phyloP scores from a whole-genome alignment of 169 alveolate genomes.

The Cryptosporidium ryanae region DNA sequence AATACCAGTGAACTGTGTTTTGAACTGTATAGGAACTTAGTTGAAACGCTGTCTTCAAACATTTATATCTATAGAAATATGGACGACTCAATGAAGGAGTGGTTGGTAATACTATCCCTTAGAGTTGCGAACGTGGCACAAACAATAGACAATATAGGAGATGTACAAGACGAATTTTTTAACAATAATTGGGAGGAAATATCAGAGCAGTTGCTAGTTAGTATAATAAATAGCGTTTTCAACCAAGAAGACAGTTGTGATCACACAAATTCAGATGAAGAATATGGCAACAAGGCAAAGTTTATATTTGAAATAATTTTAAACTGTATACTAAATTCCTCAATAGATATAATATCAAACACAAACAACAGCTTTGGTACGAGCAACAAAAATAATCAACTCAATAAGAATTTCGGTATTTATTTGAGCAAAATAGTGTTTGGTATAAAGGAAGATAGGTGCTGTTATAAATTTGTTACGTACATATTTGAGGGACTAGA shows the following conservation, averaged over 20 bases:
- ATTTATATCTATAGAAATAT: not conserved
- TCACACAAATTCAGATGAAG: not conserved
- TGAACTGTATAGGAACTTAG: not conserved
- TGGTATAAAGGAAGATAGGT: not conserved
- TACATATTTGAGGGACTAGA: conserved; percentile 25
- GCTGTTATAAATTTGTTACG: not conserved
- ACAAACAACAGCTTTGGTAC: not conserved
- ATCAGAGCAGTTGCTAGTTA: conserved; percentile 11
- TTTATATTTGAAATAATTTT: conserved; percentile 21
- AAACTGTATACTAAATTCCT: conserved; percentile 19
- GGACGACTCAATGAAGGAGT: not conserved
- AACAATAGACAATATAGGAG: not conserved
- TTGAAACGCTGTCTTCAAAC: not conserved
- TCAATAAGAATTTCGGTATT: conserved; percentile 5
- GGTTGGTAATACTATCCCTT: conserved; percentile 43
- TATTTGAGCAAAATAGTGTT: not conserved
- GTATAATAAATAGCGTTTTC: not conserved
- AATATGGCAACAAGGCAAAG: not conserved
- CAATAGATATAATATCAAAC: conserved; percentile 35
- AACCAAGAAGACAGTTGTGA: not conserved
- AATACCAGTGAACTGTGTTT: not conserved
- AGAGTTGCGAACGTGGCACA: conserved; percentile 16
- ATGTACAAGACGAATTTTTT: conserved; percentile 8
- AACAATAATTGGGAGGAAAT: conserved; percentile 30
- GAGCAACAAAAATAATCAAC: conserved; percentile 2